Evolutionary conservation across 805 yeast species (phyloP).

Genomic region (Candida tibetensis): DNA sequence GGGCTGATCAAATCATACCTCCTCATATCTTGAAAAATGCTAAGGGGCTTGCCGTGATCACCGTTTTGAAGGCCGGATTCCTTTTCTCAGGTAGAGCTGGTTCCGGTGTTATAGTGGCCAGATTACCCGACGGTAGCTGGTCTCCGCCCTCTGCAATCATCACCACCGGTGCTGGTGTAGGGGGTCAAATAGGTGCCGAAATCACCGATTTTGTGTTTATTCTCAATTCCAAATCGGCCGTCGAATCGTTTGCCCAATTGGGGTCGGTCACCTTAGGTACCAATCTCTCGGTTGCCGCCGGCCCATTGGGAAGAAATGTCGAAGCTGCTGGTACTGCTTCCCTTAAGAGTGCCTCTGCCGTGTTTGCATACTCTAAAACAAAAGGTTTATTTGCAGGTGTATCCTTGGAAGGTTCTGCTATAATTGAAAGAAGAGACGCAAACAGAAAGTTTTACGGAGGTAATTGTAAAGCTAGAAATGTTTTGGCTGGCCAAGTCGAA

Average conservation of each 20-base stretch:
- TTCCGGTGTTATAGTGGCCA: constrained; percentile 90
- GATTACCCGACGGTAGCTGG: constrained; percentile 95
- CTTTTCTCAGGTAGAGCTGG: constrained; percentile 97
- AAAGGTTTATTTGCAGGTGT: constrained; percentile 98
- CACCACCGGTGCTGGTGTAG: constrained; percentile 98
- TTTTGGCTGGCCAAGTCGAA: constrained; percentile 83
- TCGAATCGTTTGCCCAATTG: constrained; percentile 86
- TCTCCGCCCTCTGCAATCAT: constrained; percentile 95
- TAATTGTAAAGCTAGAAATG: constrained; percentile 81
- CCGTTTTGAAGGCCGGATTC: constrained; percentile 97
- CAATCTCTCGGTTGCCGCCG: constrained; percentile 92
- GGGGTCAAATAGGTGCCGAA: constrained; percentile 97
- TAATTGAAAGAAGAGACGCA: constrained; percentile 96
- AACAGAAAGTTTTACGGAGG: constrained; percentile 92
- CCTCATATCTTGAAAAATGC: constrained; percentile 84
- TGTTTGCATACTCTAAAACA: constrained; percentile 90
- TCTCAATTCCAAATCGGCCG: constrained; percentile 82
- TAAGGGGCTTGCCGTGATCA: constrained; percentile 85
- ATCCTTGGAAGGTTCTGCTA: constrained; percentile 92
- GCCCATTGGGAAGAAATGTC: constrained; percentile 95
- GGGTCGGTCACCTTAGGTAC: constrained; percentile 96
- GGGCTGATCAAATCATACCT: constrained; percentile 87
- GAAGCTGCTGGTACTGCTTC: constrained; percentile 97
- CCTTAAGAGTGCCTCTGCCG: constrained; percentile 79
- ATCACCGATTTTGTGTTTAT: constrained; percentile 94